Evolutionary conservation across 306 rosid genomes (phyloP), one percentile per base, ranked within the genome.

Genomic region (Prunus davidiana): DNA sequence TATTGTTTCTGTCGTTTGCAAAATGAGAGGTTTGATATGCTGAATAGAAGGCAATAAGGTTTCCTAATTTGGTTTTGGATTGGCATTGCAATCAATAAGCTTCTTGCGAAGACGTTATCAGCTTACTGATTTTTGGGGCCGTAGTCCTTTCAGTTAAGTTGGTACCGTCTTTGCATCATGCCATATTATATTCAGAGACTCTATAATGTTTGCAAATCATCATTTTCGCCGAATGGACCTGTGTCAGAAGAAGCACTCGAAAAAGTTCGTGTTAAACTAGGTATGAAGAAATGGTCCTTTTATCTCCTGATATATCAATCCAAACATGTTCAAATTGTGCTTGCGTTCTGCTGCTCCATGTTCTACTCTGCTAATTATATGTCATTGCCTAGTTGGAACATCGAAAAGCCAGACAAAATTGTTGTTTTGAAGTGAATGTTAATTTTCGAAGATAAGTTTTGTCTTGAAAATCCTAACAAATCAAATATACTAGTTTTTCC

Each of bases 151-250:
- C 84, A 78, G 90, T 79, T 70, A 74, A 86, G 88, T 86, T 89
- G 89, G 87, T 85, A 77, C 77, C 84, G 85, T 85, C 89, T 82
- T 78, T 87, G 83, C 93, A 84, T 73, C 82, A 94, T 94, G 98
- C 97, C 98, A 43, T 90, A 86, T 80, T 94, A 85, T 81, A 86
- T 94, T 79, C 98, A 94, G 88, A 92, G 97, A 81, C 92, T 94
- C 77, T 94, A 92, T 78, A 90, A 87, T 80, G 74, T 87, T 80
- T 92, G 98, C 85, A 85, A 65, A 74, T 74, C 95, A 5, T 88
- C 95, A n/a, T 87, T 92, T 77, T 81, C 90, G 6, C 88, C 91
- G 2, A 79, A 87, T 85, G 98, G 97, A 70, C 98, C 98, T 2
- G 85, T 89, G 52, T 89, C 98, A 1, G 98, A 94, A 57, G 96